Base-by-base conservation (phyloP, 495 filamentous ascomycete genomes). In the Penicillium goetzii region DNA sequence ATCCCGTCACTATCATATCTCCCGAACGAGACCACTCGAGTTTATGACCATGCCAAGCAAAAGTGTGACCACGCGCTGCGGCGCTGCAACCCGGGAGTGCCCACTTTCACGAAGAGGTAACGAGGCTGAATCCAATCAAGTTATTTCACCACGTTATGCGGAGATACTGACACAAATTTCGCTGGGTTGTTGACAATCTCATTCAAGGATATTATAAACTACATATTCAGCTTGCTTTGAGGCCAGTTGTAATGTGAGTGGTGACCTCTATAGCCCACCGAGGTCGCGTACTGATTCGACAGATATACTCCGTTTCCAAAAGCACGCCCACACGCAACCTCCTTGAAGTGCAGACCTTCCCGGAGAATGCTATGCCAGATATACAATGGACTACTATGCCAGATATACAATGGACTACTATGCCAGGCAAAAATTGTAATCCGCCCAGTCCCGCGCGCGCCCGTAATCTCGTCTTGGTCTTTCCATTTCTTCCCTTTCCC, bases 281-380 rank as follows among this genome's bases (percentile, higher is more conserved):
- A 93, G 0, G 79, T 85, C 0, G 47, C 14, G 60, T 84, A 85
- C 7, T 87, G 64, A 8, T 77, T 76, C 11, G 91, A 84, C 68
- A 94, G 87, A 69, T 98, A 98, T 8, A 93, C 88, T 2, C 94
- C 94, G 70, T 97, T 41, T 0, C 94, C 94, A 69, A 64, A 91
- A 4, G 88, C 78, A 58, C 94, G 85, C 12, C 93, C 94, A 69
- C 91, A 74, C 0, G 59, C 49, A 0, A 78, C 73, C 1, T 84
- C 65, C 9, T 86, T 83, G 76, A 87, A 97, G 68, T 96, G 82
- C 7, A 98, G 76, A 1, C 93, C 93, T 60, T 89, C 83, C 43
- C 94, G 85, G 58, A 98, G 83, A 61, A 98, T 98, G 64, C 85
- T 89, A 73, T 97, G 94, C 94, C 94, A 98, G 69, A 95, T 97